Base-by-base conservation (phyloP, 2,329 filamentous ascomycete species). In the Xylariaceae sp. region DNA sequence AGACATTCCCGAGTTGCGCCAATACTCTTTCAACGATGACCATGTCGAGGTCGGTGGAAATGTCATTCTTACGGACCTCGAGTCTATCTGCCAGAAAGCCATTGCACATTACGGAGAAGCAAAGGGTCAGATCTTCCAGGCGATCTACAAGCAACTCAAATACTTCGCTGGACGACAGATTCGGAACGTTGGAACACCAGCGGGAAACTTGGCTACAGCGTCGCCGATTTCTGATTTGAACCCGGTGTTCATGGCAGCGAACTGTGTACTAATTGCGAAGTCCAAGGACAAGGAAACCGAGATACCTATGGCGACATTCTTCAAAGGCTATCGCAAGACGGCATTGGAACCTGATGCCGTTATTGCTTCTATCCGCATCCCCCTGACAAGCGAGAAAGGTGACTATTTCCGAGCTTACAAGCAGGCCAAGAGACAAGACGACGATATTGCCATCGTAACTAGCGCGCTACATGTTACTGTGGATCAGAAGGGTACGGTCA, bases 361-460 rank as follows among this genome's bases (percentile, higher is more conserved):
- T 63, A 93, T 99, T 61, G 86, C 91, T 1, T 88, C 88, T 48
- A 87, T 99, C 63, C 85, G 88, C n/a, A 90, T 99, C 50, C 94
- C 94, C 0, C 77, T 89, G 2, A 88, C 89, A 0, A 80, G 80
- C 2, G 81, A 86, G 56, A 88, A 88, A 68, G 88, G 89, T 2
- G 94, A 97, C 71, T 91, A 87, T 71, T 88, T 96, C 72, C 84
- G 89, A 49, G 88, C 93, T 0, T 97, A 97, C 75, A 99, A 99
- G 75, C 93, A 97, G 73, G 86, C 94, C 0, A 99, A 99, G 78
- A 80, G 94, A 65, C 97, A 97, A 72, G 94, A 99, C 68, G 94
- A 99, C 68, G 94, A 99, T 71, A 97, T 99, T 71, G 94, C 94
- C 1, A 97, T 99, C 67, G 94, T 97, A 23, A 97, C 95, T 53